These are phyloP conservation scores for Phytopythium litorale DNA, from an alignment of 352 stramenopile species.

Conservation along the genomic window DNA sequence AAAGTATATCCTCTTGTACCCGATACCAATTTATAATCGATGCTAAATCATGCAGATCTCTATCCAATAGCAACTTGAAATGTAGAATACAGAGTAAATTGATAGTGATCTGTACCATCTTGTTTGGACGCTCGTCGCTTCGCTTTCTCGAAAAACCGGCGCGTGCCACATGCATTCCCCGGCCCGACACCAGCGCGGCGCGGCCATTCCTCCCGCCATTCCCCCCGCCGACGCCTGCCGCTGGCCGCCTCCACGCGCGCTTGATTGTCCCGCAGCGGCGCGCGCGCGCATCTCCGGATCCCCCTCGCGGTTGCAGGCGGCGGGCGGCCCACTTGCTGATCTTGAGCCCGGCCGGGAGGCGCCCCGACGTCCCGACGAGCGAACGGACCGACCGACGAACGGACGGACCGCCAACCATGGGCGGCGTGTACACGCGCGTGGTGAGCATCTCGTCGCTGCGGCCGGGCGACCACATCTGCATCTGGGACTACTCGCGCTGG, in stretches of 20 bases:
- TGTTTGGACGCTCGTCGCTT: too few relatives aligned
- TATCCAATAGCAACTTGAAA: too few relatives aligned
- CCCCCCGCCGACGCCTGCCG: too few relatives aligned
- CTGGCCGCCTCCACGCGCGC: neutral
- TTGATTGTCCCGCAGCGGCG: neutral
- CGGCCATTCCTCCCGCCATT: too few relatives aligned
- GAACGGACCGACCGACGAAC: too few relatives aligned
- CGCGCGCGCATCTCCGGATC: neutral
- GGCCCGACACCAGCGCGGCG: too few relatives aligned
- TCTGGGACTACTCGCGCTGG: constrained; percentile 86
- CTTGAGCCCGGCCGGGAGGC: neutral
- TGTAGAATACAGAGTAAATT: too few relatives aligned
- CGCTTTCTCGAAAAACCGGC: too few relatives aligned
- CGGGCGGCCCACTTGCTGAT: neutral
- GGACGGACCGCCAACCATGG: constrained; percentile 24
- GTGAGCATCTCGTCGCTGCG: constrained; percentile 67
- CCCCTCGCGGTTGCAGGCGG: too few relatives aligned
- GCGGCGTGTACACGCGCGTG: constrained; percentile 78
- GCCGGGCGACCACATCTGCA: constrained; percentile 78
- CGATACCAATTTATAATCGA: neutral
- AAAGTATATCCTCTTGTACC: neutral
- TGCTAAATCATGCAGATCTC: neutral
- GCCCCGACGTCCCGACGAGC: too few relatives aligned
- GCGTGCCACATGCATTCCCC: too few relatives aligned
- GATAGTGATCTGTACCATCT: too few relatives aligned